Evolutionary conservation across 768 basidiomycete genomes (phyloP), one percentile per base, ranked within the genome.

Genomic region (Phlebiopsis flavidoalba): DNA sequence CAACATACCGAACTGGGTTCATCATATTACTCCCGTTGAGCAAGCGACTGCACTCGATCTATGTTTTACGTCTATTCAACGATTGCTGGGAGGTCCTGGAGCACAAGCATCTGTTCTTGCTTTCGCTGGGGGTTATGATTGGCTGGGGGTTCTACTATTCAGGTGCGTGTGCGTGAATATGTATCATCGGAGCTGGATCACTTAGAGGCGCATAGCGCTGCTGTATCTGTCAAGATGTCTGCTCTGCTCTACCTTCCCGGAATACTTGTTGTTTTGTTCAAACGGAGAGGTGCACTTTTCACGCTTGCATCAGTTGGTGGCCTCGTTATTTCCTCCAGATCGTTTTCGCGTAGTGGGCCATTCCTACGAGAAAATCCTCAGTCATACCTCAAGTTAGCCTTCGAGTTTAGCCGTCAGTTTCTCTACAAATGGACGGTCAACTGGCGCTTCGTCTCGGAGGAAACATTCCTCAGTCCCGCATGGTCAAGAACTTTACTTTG

Each of bases 351-450:
- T 70, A n/a, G n/a, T n/a, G n/a, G 76, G 8, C 86, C 89, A 6
- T 97, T 94, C 77, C 75, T 95, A 49, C 72, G 76, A 45, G 75
- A 80, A 58, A 77, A 88, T 62, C 75, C 81, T 3, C 67, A 75
- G 69, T 79, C 84, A 21, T 99, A 99, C 72, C 66, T 93, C 45
- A 76, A 74, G 22, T 80, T 81, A 19, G 89, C 97, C 1, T 99
- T 96, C 70, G 87, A 98, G 69, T 78, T 99, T 59, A 85, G 86
- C 3, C 87, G 97, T 14, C 80, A 87, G 8, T 99, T 99, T 75
- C 74, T 97, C 33, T 97, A 91, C 73, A 87, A 91, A 70, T 99
- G 96, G 96, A 98, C 96, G 0, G 95, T 98, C 59, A 99, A 98
- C 70, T 99, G 97, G 97, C 83, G 94, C 49, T 89, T 96, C 68